phyloP scores from a whole-genome alignment of 2,329 filamentous ascomycete species.

The Triangularia verruculosa region DNA sequence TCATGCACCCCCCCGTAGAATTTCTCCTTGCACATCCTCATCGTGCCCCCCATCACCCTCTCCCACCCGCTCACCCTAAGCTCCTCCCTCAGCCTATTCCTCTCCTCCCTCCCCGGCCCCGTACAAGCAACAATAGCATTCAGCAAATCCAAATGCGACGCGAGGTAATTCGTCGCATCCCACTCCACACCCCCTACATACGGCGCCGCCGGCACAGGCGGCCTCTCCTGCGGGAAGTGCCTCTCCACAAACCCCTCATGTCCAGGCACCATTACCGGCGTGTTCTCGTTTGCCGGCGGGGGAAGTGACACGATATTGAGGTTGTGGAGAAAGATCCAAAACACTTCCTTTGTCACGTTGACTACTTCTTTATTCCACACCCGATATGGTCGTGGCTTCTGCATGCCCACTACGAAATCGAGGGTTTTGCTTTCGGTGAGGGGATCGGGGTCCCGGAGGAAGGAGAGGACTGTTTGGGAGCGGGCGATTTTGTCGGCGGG shows the following conservation, averaged over 20 bases:
- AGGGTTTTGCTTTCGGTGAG: constrained; percentile 74
- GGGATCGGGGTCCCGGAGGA: constrained; percentile 75
- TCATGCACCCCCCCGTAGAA: constrained; percentile 93
- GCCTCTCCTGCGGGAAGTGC: constrained; percentile 80
- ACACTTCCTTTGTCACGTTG: constrained; percentile 95
- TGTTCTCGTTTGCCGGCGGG: constrained; percentile 23
- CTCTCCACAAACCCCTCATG: constrained; percentile 58
- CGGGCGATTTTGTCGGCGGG: constrained; percentile 62
- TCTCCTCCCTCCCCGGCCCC: constrained; percentile 58
- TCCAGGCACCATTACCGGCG: constrained; percentile 28
- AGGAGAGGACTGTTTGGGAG: constrained; percentile 70
- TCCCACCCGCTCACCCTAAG: constrained; percentile 86
- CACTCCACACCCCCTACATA: constrained; percentile 98
- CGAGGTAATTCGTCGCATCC: constrained; percentile 96
- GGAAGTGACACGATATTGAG: constrained; percentile 79
- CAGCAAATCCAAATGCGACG: constrained; percentile 85
- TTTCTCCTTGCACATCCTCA: constrained; percentile 94
- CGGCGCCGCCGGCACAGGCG: constrained; percentile 88
- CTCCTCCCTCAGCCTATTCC: constrained; percentile 75
- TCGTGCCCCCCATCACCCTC: constrained; percentile 77
- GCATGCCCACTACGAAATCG: constrained; percentile 87
- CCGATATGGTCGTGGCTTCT: constrained; percentile 80
- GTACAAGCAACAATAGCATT: constrained; percentile 87
- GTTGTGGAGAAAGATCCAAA: constrained; percentile 98
- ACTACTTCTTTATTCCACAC: constrained; percentile 92